A percentile compares a stretch with the other conserved stretches of the same genome.
These are phyloP conservation scores for Elsinoe ampelina DNA, from an alignment of 2,329 filamentous ascomycete species.

Conservation along the genomic window DNA sequence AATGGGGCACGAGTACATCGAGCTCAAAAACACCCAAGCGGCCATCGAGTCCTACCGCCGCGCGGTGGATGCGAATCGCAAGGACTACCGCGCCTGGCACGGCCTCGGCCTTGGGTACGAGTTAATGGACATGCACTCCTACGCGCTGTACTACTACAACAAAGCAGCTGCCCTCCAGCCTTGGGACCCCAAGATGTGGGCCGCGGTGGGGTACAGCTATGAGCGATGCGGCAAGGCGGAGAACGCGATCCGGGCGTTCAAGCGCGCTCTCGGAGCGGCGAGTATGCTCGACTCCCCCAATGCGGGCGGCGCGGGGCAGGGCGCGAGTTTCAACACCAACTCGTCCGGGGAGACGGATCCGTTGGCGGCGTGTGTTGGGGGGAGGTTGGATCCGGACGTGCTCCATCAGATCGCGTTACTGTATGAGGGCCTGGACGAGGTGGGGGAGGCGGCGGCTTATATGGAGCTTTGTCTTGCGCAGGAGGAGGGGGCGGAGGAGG, in stretches of 20 bases:
- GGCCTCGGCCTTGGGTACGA: slow-evolving; percentile 95
- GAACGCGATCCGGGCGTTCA: slow-evolving; percentile 93
- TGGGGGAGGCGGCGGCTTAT: slow-evolving; percentile 75
- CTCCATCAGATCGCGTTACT: slow-evolving; percentile 81
- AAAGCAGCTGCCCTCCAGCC: slow-evolving; percentile 86
- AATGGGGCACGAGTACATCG: slow-evolving; percentile 98
- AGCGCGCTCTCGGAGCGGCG: slow-evolving; percentile 80
- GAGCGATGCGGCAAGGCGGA: slow-evolving; percentile 76
- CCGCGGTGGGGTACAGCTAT: slow-evolving; percentile 85
- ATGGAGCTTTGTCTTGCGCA: slow-evolving; percentile 95
- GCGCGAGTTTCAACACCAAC: slow-evolving; percentile 25
- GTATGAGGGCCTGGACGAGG: slow-evolving; percentile 71
- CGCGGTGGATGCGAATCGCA: slow-evolving; percentile 89
- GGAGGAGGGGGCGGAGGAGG: slow-evolving; percentile 60
- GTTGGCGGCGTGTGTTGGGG: slow-evolving; percentile 38
- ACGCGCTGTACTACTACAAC: slow-evolving; percentile 96
- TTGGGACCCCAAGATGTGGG: slow-evolving; percentile 98
- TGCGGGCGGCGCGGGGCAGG: slow-evolving; percentile 36
- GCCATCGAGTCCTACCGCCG: slow-evolving; percentile 95
- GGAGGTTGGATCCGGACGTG: slow-evolving; percentile 77
- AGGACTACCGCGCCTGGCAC: slow-evolving; percentile 97
- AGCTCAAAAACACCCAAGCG: slow-evolving; percentile 96
- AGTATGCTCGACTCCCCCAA: slow-evolving; percentile 67
- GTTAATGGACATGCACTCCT: slow-evolving; percentile 94
- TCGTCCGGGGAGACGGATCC: slow-evolving; percentile 27